Conservation (phyloP, 2,329 filamentous ascomycete species). For the Talaromyces piceae region DNA sequence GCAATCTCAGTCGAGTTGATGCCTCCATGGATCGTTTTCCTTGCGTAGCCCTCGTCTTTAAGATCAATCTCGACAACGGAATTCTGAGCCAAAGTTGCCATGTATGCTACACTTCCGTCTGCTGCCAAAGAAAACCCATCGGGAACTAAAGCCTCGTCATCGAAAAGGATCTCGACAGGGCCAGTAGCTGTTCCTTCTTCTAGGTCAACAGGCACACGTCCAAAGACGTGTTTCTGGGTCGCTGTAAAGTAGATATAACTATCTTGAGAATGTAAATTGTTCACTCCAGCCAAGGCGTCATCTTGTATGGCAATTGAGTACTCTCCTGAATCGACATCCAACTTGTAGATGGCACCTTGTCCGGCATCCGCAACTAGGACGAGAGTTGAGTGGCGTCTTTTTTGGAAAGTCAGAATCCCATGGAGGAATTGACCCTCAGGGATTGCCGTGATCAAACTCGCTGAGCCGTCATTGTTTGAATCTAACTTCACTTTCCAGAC, state of each 20-base stretch:
- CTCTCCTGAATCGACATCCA: slow-evolving; percentile 11
- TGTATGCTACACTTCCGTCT: slow-evolving; percentile 12
- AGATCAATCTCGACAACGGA: slow-evolving; percentile 11
- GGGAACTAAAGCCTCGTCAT: slow-evolving; percentile 6
- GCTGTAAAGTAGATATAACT: slow-evolving; percentile 15
- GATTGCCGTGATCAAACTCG: slow-evolving; percentile 10
- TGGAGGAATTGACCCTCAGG: slow-evolving; percentile 14
- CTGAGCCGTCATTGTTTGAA: background rate
- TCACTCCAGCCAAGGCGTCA: slow-evolving; percentile 13
- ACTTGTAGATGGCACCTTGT: slow-evolving; percentile 13
- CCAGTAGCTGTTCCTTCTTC: slow-evolving; percentile 13
- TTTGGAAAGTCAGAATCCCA: slow-evolving; percentile 13
- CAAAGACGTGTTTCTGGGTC: slow-evolving; percentile 13
- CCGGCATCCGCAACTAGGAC: slow-evolving; percentile 13
- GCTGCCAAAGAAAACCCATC: slow-evolving; percentile 16
- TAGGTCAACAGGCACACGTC: slow-evolving; percentile 14
- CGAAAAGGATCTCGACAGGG: slow-evolving; percentile 12
- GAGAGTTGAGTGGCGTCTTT: slow-evolving; percentile 5
- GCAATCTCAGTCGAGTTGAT: slow-evolving; percentile 12
- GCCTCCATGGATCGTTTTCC: slow-evolving; percentile 4
- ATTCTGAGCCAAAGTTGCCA: slow-evolving; percentile 14
- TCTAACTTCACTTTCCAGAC: slow-evolving; percentile 15
- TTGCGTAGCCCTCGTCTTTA: slow-evolving; percentile 6
- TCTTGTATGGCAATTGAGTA: slow-evolving; percentile 13
- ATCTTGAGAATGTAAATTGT: slow-evolving; percentile 11